A percentile compares a stretch with the other conserved stretches of the same genome.
Evolutionary conservation across 2,329 filamentous ascomycete genomes (phyloP).

Genomic region (Calonectria leucothoes): DNA sequence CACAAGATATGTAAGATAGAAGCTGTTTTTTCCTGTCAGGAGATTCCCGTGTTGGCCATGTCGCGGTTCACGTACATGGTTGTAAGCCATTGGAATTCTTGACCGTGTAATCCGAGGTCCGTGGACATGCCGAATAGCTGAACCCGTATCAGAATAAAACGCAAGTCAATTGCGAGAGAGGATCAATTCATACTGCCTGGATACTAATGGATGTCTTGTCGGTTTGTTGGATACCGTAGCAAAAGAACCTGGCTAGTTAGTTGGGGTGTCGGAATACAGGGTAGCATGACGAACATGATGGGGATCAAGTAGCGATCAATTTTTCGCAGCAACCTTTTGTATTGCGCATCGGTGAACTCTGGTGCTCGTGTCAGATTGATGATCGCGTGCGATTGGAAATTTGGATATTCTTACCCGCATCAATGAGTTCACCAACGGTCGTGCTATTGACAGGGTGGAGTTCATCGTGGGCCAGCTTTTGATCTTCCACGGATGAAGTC

Average conservation of each 20-base stretch:
- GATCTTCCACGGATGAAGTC: background rate
- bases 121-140: background rate
- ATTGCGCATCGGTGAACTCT: background rate
- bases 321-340: conserved; percentile 1
- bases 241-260: background rate
- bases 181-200: background rate
- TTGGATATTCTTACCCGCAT: background rate
- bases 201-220: background rate
- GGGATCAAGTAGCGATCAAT: background rate
- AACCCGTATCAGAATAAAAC: background rate
- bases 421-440: background rate
- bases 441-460: background rate
- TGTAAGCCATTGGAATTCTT: background rate
- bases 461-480: background rate
- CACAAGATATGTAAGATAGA: background rate
- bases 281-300: background rate
- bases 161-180: too few species aligned
- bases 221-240: background rate
- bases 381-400: background rate
- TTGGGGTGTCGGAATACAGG: background rate
- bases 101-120: background rate
- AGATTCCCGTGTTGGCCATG: too few species aligned
- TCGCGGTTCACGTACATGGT: background rate
- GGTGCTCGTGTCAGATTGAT: background rate
- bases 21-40: background rate